phyloP scores from a whole-genome alignment of 2,329 filamentous ascomycete genomes.

The Aspergillus puulaauensis region DNA sequence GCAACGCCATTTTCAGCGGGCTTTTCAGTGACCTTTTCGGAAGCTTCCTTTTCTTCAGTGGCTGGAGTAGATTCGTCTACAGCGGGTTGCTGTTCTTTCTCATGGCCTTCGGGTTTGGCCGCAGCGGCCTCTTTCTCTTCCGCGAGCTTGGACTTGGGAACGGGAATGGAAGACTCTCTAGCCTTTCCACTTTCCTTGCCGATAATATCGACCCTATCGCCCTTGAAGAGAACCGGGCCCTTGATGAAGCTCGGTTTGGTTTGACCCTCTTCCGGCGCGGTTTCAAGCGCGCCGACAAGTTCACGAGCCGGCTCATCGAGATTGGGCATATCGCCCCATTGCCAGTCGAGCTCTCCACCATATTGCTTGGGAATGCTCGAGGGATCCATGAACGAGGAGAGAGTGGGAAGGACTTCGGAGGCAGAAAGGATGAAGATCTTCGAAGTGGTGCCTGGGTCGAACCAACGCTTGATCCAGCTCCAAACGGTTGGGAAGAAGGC shows the following conservation, averaged over 20 bases:
- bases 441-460: conserved; percentile 87
- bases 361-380: conserved; percentile 86
- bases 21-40: conserved; percentile 5
- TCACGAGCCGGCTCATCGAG: conserved; percentile 57
- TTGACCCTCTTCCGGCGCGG: conserved; percentile 24
- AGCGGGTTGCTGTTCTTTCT: background rate
- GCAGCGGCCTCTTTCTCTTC: background rate
- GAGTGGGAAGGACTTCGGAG: conserved; percentile 71
- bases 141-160: conserved; percentile 11
- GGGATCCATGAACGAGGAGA: conserved; percentile 77
- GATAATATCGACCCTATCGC: conserved; percentile 32
- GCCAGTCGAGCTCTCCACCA: conserved; percentile 80
- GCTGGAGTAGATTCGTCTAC: too few species aligned
- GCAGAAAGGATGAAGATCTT: conserved; percentile 90
- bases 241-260: conserved; percentile 31
- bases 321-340: conserved; percentile 72
- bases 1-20: background rate
- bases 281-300: conserved; percentile 31
- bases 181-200: conserved; percentile 36
- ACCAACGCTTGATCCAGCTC: conserved; percentile 96
- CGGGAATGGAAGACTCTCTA: conserved; percentile 27
- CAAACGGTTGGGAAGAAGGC: conserved; percentile 86
- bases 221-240: conserved; percentile 37
- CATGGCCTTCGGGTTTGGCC: background rate
- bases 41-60: background rate